Base-by-base conservation (phyloP, 2,329 filamentous ascomycete species). In the Epichloe gansuensis region DNA sequence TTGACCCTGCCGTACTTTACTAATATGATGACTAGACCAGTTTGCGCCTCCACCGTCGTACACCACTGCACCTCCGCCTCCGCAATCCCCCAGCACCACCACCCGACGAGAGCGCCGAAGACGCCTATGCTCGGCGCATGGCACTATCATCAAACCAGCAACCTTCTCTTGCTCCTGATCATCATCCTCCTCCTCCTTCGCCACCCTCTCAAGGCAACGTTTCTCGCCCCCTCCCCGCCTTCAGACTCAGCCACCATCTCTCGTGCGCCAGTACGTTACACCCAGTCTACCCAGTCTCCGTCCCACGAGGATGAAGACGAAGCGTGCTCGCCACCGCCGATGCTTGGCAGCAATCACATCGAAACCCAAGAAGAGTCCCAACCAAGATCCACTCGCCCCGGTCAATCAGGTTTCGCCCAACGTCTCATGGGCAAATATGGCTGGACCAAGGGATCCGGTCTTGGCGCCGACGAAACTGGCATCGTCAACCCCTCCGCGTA, bases 351-450 rank as follows among this genome's bases (percentile, higher is more conserved):
- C 54, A 64, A 38, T 31, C 35, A 25, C 42, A 13, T 43, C 35
- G 7, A 65, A 5, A 63, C 67, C 44, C 63, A 71, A 52, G 62
- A 66, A 12, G 66, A 73, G 15, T 47, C 57, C 38, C 77, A 72
- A 15, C 56, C 54, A 47, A 79, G 80, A 39, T 84, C 83, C 43
- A 80, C 73, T 53, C 81, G 83, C 3, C 89, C 90, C 0, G 88
- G 89, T 15, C 87, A 95, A 67, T 80, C 83, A 58, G 87, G 85
- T 50, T 95, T 95, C 67, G 93, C 89, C 0, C 81, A 90, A 59
- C 85, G 90, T 37, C 79, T 97, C 52, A 89, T 98, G 82, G 80
- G 82, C 56, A 97, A 96, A 66, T 93, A 95, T 70, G 93, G 93
- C 52, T 97, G 91, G 88, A 85, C 83, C 38, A 85, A 91, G 62